Evolutionary conservation across 192 early-diverging fungal genomes (phyloP), one percentile per base, ranked within the genome.

Genomic region (Coemansia sp.): DNA sequence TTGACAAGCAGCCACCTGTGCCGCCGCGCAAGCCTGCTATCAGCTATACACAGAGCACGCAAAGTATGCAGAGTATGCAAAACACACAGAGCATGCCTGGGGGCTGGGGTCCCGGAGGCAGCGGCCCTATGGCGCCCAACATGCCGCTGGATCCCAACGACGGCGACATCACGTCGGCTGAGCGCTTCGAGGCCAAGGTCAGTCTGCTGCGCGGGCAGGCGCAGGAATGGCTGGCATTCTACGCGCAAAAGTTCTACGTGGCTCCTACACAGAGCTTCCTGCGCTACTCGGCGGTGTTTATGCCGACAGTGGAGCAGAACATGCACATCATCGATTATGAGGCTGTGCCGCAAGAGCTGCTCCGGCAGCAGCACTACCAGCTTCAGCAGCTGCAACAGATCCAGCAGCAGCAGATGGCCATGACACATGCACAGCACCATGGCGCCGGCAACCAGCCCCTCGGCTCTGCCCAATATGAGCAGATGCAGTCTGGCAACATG

Each of bases 161-260:
- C 19, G 14, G 9, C 14, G 18, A 1, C 9, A 5, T 14, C 5
- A 22, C 41, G 6, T 50, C 47, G 5, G 52, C 57, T 23, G 56
- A 57, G 32, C 47, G 45, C 7, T 26, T 74, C 20, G 59, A 74
- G 45, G 46, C 53, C 2, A 53, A 35, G 0, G 45, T 63, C 26
- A 52, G 24, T 9, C 52, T 60, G 20, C 46, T 74, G 43, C 59
- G 71, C 4, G 50, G 50, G 47, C 67, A 64, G 37, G 72, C 65
- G 14, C 67, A 76, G 45, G 58, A 64, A 27, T 76, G 72, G 72
- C 42, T 76, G 61, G 67, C 72, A 14, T 69, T 70, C 24, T 76
- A 76, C n/a, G 66, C 72, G 7, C 72, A 76, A 30, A 35, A 53
- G 53, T 69, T 76, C 35, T 69, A 70, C 24, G 72, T 76, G 4